These are phyloP conservation scores for Maudiozyma bulderi DNA, from an alignment of 805 yeast genomes.

Conservation along the genomic window DNA sequence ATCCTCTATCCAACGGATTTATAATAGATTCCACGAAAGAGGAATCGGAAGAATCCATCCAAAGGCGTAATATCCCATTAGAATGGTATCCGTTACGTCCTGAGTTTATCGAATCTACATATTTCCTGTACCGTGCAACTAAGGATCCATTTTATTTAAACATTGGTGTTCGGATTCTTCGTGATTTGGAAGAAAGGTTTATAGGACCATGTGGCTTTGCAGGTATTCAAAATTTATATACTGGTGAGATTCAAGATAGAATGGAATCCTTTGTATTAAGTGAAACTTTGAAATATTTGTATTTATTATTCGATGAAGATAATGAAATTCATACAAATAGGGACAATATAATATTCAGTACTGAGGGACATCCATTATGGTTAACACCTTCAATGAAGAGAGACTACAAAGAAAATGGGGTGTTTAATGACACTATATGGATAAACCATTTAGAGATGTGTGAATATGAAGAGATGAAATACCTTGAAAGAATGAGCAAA, in stretches of 20 bases:
- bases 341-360: slow-evolving; percentile 49
- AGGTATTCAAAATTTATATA: slow-evolving; percentile 60
- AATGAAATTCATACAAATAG: slow-evolving; percentile 42
- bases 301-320: slow-evolving; percentile 62
- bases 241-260: slow-evolving; percentile 57
- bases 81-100: slow-evolving; percentile 95
- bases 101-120: slow-evolving; percentile 83
- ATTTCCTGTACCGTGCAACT: slow-evolving; percentile 74
- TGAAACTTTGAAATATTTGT: slow-evolving; percentile 79
- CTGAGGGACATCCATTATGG: slow-evolving; percentile 93
- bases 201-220: slow-evolving; percentile 69
- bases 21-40: not conserved
- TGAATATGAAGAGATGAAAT: not conserved
- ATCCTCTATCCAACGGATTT: not conserved
- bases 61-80: slow-evolving; percentile 28
- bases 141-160: slow-evolving; percentile 73
- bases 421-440: slow-evolving; percentile 14
- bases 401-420: slow-evolving; percentile 18
- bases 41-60: not conserved
- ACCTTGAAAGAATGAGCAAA: not conserved
- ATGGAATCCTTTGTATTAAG: slow-evolving; percentile 89
- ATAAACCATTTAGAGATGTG: slow-evolving; percentile 11
- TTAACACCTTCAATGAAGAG: slow-evolving; percentile 31
- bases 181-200: slow-evolving; percentile 44
- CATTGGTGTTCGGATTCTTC: slow-evolving; percentile 58